phyloP scores from a whole-genome alignment of 345 rosid genomes.

The Nephelium lappaceum region DNA sequence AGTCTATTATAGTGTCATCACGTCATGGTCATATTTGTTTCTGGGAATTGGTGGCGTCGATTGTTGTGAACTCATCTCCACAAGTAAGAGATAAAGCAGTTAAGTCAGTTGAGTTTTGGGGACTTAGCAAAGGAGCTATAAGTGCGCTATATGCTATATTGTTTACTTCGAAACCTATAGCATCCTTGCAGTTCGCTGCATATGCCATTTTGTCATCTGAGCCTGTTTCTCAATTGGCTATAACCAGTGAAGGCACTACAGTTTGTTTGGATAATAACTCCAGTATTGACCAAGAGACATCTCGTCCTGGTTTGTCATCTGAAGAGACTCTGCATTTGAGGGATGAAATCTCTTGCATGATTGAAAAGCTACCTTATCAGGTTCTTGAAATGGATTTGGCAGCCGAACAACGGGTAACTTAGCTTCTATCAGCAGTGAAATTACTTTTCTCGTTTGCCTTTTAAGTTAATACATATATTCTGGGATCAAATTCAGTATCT shows the following conservation, averaged over 20 bases:
- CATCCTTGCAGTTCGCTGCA: constrained; percentile 80
- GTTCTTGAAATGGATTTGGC: constrained; percentile 74
- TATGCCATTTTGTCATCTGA: constrained; percentile 77
- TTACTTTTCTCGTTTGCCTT: background rate
- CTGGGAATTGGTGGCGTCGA: constrained; percentile 83
- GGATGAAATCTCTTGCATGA: constrained; percentile 68
- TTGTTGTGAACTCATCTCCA: constrained; percentile 60
- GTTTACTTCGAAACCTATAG: constrained; percentile 68
- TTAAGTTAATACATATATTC: constrained; percentile 7
- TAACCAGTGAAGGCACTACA: constrained; percentile 52
- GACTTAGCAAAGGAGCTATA: constrained; percentile 76
- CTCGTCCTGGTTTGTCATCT: constrained; percentile 40
- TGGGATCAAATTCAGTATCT: background rate
- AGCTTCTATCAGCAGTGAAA: constrained; percentile 15
- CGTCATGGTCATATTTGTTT: constrained; percentile 56
- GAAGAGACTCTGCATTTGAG: constrained; percentile 61
- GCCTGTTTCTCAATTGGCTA: constrained; percentile 71
- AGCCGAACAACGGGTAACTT: constrained; percentile 72
- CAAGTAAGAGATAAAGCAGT: constrained; percentile 79
- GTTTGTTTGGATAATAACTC: constrained; percentile 36
- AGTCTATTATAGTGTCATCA: constrained; percentile 57
- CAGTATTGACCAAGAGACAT: constrained; percentile 44
- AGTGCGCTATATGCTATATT: constrained; percentile 79
- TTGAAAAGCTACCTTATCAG: constrained; percentile 65
- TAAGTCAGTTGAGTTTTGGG: constrained; percentile 89